Evolutionary conservation across 106 monocot genomes (phyloP), one percentile per base, ranked within the genome.

Genomic region (Apostasia ramifera): DNA sequence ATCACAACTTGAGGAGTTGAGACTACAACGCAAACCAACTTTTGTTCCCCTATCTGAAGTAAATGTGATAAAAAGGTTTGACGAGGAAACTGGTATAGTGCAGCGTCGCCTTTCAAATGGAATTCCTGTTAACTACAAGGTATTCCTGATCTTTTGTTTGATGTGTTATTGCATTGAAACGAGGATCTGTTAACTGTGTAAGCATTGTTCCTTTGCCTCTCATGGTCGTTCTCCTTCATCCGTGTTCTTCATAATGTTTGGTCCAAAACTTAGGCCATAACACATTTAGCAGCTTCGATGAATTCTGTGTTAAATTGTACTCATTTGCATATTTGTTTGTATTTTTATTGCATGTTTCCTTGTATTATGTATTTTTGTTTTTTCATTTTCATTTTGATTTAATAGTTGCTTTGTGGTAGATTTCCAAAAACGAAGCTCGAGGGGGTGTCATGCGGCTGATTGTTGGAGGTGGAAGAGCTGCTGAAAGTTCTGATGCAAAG

Each of bases 91-190:
- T 73, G 93, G 93, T 50, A 98, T 98, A 59, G 75, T 70, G 40
- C 90, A 90, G 55, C 42, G 87, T 46, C 81, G 98, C 43, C 98
- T 98, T 66, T 82, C 98, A 69, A 98, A 98, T 85, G 93, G 93
- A 53, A 98, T 98, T 77, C 80, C 93, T 58, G 81, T 97, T 48
- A 97, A 97, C 70, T 97, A 97, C 77, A 97, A 92, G 95, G 95
- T 95, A 86, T 11, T 74, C 8, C n/a, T 14, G 9, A 47, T 65
- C 6, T 49, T 48, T 47, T n/a, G 14, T 65, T 26, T 43, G 13
- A 26, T 26, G 26, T 26, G 26, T 26, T 26, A 26, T 26, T 26
- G 26, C 26, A 26, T 26, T 26, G 26, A 26, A 26, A 26, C 26
- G 26, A 26, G 26, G 26, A 26, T 26, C 26, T 26, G 26, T 26